phyloP scores from a whole-genome alignment of 257 asterid genomes.

The Solanum medicagineum region DNA sequence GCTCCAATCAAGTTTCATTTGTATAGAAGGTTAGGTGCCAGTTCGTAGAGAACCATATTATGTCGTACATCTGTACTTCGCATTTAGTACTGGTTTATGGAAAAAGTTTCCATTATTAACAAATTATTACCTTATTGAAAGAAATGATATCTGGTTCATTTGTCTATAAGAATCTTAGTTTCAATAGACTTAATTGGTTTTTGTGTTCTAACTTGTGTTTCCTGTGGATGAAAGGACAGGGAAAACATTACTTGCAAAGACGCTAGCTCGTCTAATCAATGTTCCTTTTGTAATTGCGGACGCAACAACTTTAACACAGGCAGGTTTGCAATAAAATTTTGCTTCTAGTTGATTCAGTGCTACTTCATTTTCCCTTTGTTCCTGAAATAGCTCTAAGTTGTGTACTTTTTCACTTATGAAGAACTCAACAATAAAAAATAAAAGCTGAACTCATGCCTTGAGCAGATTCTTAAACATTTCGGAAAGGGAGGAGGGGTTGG shows the following conservation, averaged over 20 bases:
- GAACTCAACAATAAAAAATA: background rate
- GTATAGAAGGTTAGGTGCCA: background rate
- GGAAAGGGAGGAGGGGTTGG: no score
- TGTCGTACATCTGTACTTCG: background rate
- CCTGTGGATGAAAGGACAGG: conserved; percentile 68
- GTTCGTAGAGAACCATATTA: background rate
- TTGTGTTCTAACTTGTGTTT: conserved; percentile 3
- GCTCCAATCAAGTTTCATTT: background rate
- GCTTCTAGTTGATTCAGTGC: background rate
- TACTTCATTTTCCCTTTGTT: background rate
- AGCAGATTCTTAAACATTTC: background rate
- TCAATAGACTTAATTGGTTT: background rate
- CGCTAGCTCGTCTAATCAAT: conserved; percentile 80
- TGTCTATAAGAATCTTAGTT: background rate
- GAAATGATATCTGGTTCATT: conserved; percentile 2
- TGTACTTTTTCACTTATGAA: background rate
- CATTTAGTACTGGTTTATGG: background rate
- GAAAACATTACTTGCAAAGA: conserved; percentile 94
- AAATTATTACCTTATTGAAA: background rate
- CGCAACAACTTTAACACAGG: conserved; percentile 95
- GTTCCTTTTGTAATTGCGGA: conserved; percentile 90
- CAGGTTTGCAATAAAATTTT: conserved; percentile 50
- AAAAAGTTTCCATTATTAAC: background rate
- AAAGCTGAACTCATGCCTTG: background rate
- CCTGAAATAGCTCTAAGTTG: background rate